Evolutionary conservation across 208 protist species (phyloP).

Genomic region (Acanthamoeba culbertsoni): DNA sequence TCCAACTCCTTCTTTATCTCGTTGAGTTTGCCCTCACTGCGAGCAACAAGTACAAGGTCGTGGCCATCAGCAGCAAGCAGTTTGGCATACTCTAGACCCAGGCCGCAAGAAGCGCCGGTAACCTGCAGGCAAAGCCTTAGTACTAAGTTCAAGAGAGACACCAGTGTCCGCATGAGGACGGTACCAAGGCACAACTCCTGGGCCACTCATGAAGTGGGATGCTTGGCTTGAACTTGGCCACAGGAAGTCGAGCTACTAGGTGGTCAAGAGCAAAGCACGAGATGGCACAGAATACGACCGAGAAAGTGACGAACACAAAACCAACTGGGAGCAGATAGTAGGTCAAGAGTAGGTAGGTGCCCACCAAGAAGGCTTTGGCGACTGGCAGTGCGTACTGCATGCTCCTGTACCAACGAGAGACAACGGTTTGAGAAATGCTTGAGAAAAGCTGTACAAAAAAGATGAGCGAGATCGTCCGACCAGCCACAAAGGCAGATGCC

Average conservation of each 20-base stretch:
- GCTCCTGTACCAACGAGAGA: too few relatives aligned
- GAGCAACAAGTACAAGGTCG: constrained; percentile 36
- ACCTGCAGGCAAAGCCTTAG: background rate
- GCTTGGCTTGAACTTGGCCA: background rate
- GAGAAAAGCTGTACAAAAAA: background rate
- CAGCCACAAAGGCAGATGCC: background rate
- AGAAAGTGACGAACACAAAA: background rate
- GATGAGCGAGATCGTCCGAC: background rate
- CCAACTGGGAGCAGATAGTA: background rate
- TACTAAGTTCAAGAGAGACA: background rate
- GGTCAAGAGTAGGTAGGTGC: background rate
- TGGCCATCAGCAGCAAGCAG: constrained; percentile 36
- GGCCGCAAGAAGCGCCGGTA: background rate
- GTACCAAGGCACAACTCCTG: constrained; percentile 36
- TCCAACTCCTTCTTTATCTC: constrained; percentile 9
- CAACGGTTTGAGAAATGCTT: background rate
- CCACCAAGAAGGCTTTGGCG: background rate
- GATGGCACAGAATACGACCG: background rate
- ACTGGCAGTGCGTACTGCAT: background rate
- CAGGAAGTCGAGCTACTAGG: background rate
- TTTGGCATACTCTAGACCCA: constrained; percentile 35
- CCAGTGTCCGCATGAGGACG: background rate
- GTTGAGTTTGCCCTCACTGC: background rate
- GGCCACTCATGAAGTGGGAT: constrained; percentile 35
- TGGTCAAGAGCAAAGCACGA: background rate